A percentile compares a stretch with the other conserved stretches of the same genome.
phyloP scores from a whole-genome alignment of 2,329 filamentous ascomycete genomes.

The Stemphylium beticola region DNA sequence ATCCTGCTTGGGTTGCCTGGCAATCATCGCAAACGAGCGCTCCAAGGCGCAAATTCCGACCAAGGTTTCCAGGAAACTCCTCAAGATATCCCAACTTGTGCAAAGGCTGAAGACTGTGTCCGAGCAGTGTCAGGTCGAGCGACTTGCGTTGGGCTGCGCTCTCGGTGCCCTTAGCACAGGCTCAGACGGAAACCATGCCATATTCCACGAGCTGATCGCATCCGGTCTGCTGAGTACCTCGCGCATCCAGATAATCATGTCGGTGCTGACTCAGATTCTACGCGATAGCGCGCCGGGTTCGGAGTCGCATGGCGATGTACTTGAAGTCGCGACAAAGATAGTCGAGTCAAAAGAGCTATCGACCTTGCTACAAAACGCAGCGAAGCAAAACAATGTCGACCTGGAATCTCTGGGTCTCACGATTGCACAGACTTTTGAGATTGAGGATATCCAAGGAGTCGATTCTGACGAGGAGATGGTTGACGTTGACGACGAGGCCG shows the following conservation, averaged over 20 bases:
- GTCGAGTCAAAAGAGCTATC: conserved; percentile 45
- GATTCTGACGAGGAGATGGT: conserved; percentile 58
- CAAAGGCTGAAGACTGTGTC: conserved; percentile 66
- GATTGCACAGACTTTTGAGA: conserved; percentile 23
- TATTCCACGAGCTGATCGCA: conserved; percentile 67
- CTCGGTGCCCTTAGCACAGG: conserved; percentile 49
- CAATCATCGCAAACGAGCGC: conserved; percentile 81
- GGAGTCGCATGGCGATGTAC: conserved; percentile 37
- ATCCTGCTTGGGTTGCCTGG: conserved; percentile 78
- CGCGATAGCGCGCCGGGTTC: conserved; percentile 31
- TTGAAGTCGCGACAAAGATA: conserved; percentile 41
- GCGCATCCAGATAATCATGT: conserved; percentile 70
- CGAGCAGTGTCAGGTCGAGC: conserved; percentile 70
- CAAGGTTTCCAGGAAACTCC: conserved; percentile 71
- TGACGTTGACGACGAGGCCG: conserved; percentile 53
- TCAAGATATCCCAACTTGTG: conserved; percentile 68
- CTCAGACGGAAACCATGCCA: conserved; percentile 31
- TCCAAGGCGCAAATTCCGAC: conserved; percentile 71
- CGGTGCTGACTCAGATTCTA: conserved; percentile 65
- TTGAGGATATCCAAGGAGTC: conserved; percentile 11
- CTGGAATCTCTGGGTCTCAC: conserved; percentile 65
- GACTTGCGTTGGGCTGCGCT: conserved; percentile 74
- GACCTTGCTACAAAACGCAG: conserved; percentile 68
- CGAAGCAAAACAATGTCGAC: conserved; percentile 72
- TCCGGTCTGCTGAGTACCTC: conserved; percentile 66